Evolutionary conservation across 2,329 filamentous ascomycete genomes (phyloP), one percentile per base, ranked within the genome.

Genomic region (Exophiala aquamarina): DNA sequence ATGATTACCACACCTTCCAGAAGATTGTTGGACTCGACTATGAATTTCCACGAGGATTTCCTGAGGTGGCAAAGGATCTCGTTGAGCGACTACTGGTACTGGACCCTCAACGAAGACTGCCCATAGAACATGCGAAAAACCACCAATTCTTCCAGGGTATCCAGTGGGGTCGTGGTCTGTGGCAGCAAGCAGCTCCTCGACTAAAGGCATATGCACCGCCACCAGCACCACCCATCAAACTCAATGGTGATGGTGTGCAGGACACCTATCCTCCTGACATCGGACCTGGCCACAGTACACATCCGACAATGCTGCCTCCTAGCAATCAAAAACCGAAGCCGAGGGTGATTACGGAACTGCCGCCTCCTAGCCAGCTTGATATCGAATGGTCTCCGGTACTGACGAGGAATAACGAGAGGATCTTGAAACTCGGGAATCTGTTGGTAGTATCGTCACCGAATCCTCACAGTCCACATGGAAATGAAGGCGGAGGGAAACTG

Each of bases 371-470:
- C 41, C 93, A 97, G 66, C 75, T 98, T 19, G 93, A 98, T 63
- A 95, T 98, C 47, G 93, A 98, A 69, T 98, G 93, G 93, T 96
- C 92, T 1, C 93, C 93, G 1, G 91, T 98, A 3, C 74, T 98
- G 45, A 96, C 88, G 8, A 84, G 85, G 61, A 85, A 83, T 50
- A 96, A 97, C 62, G 93, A 98, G 68, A 82, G 93, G 28, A 98
- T 98, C 58, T 69, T 98, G 54, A 96, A 95, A 66, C 75, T 98
- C 17, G 93, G 93, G 2, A 95, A 98, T 61, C 72, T 96, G 54
- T 81, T 90, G 67, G 91, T 98, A 6, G 77, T 88, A 31, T 86
- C 89, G 4, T 82, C 88, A 2, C 86, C 91, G 8, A 78, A 90
- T 43, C 79, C 87, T 8, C 86, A 88, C 61, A 87, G 83, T 52